A percentile compares a stretch with the other conserved stretches of the same genome.
phyloP scores from a whole-genome alignment of 78 protist species.

The slime mould (Dictyostelium discoideum) region DNA sequence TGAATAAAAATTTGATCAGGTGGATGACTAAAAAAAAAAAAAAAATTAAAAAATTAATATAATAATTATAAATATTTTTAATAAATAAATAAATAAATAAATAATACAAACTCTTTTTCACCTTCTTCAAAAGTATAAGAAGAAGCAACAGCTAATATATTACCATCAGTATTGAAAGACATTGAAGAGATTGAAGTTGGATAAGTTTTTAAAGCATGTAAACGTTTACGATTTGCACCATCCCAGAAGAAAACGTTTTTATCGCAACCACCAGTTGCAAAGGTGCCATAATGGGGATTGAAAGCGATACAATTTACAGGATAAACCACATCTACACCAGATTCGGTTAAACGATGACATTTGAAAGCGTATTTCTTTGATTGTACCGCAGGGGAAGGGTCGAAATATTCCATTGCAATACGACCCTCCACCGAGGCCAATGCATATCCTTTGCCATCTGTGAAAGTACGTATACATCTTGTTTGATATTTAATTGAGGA shows the following conservation, averaged over 20 bases:
- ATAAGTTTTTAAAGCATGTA: slow-evolving; percentile 69
- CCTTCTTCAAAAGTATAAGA: slow-evolving; percentile 95
- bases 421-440: slow-evolving; percentile 94
- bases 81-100: neutral
- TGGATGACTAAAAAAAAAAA: slow-evolving; percentile 63
- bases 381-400: slow-evolving; percentile 59
- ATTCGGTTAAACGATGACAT: slow-evolving; percentile 90
- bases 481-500: slow-evolving; percentile 93
- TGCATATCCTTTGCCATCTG: slow-evolving; percentile 89
- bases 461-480: slow-evolving; percentile 74
- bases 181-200: slow-evolving; percentile 87
- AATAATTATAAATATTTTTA: neutral
- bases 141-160: slow-evolving; percentile 92
- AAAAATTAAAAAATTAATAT: neutral
- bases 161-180: slow-evolving; percentile 88
- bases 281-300: slow-evolving; percentile 93
- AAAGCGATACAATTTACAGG: slow-evolving; percentile 97
- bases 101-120: slow-evolving; percentile 84
- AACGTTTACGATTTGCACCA: slow-evolving; percentile 85
- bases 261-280: slow-evolving; percentile 99
- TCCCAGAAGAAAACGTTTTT: slow-evolving; percentile 95
- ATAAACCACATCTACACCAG: slow-evolving; percentile 83
- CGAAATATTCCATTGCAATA: slow-evolving; percentile 94
- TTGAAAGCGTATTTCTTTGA: slow-evolving; percentile 94
- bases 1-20: slow-evolving; percentile 88